phyloP scores from a whole-genome alignment of 192 early-diverging fungal species.

The Ambispora gerdemannii region DNA sequence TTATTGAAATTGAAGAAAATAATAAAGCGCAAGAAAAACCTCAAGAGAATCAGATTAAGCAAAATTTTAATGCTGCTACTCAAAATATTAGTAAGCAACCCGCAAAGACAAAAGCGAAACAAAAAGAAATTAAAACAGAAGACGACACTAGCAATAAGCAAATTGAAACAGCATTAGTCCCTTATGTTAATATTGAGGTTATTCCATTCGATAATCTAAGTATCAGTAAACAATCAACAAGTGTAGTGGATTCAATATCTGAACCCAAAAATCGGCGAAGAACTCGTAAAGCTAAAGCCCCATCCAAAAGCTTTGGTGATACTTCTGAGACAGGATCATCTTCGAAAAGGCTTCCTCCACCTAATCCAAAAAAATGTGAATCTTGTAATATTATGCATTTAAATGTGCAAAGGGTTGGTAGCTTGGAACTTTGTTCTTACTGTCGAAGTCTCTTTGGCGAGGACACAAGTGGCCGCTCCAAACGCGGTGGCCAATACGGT shows the following conservation, averaged over 20 bases:
- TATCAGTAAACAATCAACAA: background rate
- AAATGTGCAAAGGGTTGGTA: slow-evolving; percentile 22
- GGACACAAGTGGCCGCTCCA: slow-evolving; percentile 4
- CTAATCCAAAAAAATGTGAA: slow-evolving; percentile 20
- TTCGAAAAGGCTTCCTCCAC: background rate
- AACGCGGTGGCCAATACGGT: slow-evolving; percentile 33
- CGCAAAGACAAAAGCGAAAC: background rate
- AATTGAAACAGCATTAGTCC: background rate
- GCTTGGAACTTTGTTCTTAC: slow-evolving; percentile 23
- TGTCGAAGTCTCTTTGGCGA: slow-evolving; percentile 22
- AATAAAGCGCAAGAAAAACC: background rate
- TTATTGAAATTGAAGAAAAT: background rate
- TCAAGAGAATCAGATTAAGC: background rate
- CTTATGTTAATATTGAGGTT: background rate
- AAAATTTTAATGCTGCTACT: background rate
- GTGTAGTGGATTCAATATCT: background rate
- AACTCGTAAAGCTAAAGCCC: background rate
- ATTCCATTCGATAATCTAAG: background rate
- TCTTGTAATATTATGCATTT: slow-evolving; percentile 25
- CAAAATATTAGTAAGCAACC: background rate
- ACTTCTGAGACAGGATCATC: background rate
- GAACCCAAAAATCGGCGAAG: background rate
- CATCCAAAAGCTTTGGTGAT: background rate
- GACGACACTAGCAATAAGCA: background rate
- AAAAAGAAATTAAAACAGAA: background rate